Percentiles rank a stretch among this genome's conserved stretches.
Evolutionary conservation across 2,329 filamentous ascomycete species (phyloP).

Genomic region (Xylaria hypoxylon): DNA sequence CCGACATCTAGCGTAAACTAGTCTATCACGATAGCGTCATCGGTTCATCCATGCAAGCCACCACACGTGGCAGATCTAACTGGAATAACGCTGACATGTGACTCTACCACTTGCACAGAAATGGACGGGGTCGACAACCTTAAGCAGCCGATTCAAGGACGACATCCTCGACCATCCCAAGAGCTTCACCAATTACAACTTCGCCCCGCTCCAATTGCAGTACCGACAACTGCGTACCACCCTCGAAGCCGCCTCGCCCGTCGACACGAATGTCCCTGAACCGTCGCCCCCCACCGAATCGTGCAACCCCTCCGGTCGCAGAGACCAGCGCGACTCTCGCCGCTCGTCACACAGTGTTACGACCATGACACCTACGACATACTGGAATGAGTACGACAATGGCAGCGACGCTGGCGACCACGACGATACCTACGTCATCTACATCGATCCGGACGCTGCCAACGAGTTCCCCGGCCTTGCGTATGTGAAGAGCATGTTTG

Average conservation of each 20-base stretch:
- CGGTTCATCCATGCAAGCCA: slow-evolving; percentile 14
- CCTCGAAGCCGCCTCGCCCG: slow-evolving; percentile 60
- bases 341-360: slow-evolving; percentile 37
- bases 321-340: slow-evolving; percentile 14
- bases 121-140: slow-evolving; percentile 79
- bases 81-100: slow-evolving; percentile 27
- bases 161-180: slow-evolving; percentile 74
- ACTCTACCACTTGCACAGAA: slow-evolving; percentile 62
- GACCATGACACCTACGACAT: slow-evolving; percentile 52
- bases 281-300: slow-evolving; percentile 28
- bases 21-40: slow-evolving; percentile 10
- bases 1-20: neutral
- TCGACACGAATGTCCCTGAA: slow-evolving; percentile 35
- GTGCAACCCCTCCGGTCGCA: slow-evolving; percentile 35
- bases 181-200: slow-evolving; percentile 77
- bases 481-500: slow-evolving; percentile 66
- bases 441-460: slow-evolving; percentile 76
- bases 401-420: slow-evolving; percentile 75
- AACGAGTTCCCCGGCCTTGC: slow-evolving; percentile 71
- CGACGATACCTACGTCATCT: slow-evolving; percentile 76
- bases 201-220: slow-evolving; percentile 63
- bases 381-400: slow-evolving; percentile 91
- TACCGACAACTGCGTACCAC: slow-evolving; percentile 63
- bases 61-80: slow-evolving; percentile 18
- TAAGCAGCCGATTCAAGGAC: slow-evolving; percentile 74